Conservation (phyloP, 768 basidiomycete species). For the Postia placenta region DNA sequence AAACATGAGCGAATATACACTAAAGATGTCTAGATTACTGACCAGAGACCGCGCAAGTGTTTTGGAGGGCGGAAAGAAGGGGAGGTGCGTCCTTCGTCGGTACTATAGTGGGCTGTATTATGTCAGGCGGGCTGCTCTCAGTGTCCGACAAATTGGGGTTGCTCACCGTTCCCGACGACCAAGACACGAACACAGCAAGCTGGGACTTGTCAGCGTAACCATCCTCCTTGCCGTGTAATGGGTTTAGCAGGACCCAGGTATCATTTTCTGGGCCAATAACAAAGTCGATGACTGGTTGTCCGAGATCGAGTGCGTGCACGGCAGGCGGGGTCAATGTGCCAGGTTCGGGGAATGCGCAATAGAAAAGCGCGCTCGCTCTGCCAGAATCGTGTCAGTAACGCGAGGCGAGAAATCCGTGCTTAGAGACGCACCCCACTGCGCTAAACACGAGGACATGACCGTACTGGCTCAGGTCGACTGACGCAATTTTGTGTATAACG, state of each 20-base stretch:
- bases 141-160: no score
- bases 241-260: conserved; percentile 48
- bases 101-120: conserved; percentile 33
- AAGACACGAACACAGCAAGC: conserved; percentile 22
- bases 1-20: not conserved
- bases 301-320: conserved; percentile 39
- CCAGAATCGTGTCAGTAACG: not conserved
- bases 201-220: not conserved
- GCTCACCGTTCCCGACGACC: conserved; percentile 33
- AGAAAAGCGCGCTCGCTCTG: conserved; percentile 69
- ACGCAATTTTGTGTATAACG: conserved; percentile 52
- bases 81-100: conserved; percentile 20
- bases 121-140: no score
- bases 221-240: conserved; percentile 26
- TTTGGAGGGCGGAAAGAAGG: conserved; percentile 41
- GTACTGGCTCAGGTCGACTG: conserved; percentile 30
- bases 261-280: conserved; percentile 28
- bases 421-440: conserved; percentile 58
- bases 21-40: conserved; percentile 6
- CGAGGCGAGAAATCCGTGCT: not conserved
- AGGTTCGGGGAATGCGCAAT: conserved; percentile 25
- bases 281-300: conserved; percentile 58
- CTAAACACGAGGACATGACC: conserved; percentile 52
- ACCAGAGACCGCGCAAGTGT: conserved; percentile 42
- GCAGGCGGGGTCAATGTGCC: conserved; percentile 1